Evolutionary conservation across 495 filamentous ascomycete genomes (phyloP).

Genomic region (Aspergillus kassunensis): DNA sequence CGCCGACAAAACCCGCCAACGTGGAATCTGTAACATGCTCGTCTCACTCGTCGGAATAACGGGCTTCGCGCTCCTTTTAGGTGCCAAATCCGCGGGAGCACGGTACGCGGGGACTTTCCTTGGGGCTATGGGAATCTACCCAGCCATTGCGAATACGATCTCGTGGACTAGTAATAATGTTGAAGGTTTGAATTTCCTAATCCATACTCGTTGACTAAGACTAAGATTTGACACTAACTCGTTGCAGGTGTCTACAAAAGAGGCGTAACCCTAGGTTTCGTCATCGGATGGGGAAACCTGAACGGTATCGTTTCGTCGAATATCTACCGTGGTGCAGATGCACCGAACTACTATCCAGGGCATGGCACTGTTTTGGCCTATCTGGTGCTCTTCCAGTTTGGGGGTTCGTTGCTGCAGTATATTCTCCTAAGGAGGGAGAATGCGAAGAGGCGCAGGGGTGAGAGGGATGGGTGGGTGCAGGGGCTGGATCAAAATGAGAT

Average conservation of each 20-base stretch:
- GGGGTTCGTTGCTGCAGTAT: conserved; percentile 61
- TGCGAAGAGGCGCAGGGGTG: conserved; percentile 48
- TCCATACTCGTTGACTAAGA: background rate
- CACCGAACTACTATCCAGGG: conserved; percentile 53
- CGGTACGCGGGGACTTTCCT: conserved; percentile 85
- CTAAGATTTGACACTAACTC: background rate
- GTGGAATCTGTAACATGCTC: conserved; percentile 78
- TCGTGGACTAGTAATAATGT: conserved; percentile 86
- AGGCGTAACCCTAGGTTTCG: conserved; percentile 78
- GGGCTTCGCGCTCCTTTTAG: conserved; percentile 77
- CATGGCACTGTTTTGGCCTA: conserved; percentile 60
- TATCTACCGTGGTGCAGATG: conserved; percentile 55
- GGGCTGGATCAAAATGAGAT: conserved; percentile 32
- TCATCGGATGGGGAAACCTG: conserved; percentile 91
- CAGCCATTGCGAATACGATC: conserved; percentile 87
- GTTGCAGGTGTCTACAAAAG: conserved; percentile 74
- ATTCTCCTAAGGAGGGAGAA: conserved; percentile 50
- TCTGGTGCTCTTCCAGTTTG: conserved; percentile 55
- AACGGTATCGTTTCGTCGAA: conserved; percentile 83
- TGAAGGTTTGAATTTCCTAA: conserved; percentile 49
- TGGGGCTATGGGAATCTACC: conserved; percentile 87
- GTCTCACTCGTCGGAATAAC: conserved; percentile 66
- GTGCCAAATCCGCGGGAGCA: conserved; percentile 52
- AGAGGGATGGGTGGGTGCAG: conserved; percentile 63
- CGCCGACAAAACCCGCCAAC: conserved; percentile 72